Conservation (phyloP, 148 eudicot genomes). For the Pharnaceum exiguum region DNA sequence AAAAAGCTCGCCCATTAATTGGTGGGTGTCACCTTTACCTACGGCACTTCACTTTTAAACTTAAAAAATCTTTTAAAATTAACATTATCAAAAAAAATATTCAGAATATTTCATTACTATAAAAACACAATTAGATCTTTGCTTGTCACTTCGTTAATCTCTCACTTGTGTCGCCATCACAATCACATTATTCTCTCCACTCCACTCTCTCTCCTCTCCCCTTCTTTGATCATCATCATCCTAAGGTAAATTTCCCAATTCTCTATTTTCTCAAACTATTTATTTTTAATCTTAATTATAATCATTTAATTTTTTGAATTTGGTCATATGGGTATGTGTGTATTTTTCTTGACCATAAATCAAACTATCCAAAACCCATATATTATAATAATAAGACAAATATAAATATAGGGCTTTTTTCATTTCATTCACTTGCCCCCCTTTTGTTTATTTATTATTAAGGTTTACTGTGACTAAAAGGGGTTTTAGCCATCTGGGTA, state of each 20-base stretch:
- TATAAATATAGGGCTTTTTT: not conserved
- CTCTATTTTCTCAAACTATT: not conserved
- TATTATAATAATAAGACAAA: not conserved
- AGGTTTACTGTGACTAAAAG: too few species aligned
- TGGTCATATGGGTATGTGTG: not conserved
- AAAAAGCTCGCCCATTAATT: conserved; percentile 9
- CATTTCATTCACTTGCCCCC: not conserved
- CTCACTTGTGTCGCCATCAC: too few species aligned
- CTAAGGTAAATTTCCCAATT: too few species aligned
- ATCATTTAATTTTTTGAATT: not conserved
- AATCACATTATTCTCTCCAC: too few species aligned
- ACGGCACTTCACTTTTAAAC: not conserved
- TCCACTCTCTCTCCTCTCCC: too few species aligned
- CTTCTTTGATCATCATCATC: too few species aligned
- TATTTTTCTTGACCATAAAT: conserved; percentile 10
- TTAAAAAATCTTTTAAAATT: not conserved
- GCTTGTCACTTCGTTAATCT: too few species aligned
- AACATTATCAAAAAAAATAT: too few species aligned
- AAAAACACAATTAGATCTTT: too few species aligned
- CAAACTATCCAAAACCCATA: conserved; percentile 7
- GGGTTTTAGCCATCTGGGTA: conserved; percentile 34
- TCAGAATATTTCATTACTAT: too few species aligned
- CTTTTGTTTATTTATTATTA: not conserved
- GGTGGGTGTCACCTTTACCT: not conserved
- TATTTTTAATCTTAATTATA: not conserved